Conservation (phyloP, 192 early-diverging fungal genomes). For the Umbelopsis sp. region DNA sequence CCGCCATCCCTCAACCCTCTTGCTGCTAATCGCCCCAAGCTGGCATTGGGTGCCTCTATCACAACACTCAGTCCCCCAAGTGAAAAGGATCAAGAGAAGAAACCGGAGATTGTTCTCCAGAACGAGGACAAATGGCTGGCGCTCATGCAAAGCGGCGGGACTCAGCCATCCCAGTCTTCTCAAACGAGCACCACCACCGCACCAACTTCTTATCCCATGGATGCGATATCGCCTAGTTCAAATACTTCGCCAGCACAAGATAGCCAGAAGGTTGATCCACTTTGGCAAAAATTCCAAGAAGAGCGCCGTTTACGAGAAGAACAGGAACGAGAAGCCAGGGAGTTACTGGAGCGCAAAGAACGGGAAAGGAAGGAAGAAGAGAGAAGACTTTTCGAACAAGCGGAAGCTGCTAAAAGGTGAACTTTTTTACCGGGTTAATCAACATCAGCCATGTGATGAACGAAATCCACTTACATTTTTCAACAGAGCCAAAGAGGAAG, state of each 20-base stretch:
- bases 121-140: slow-evolving; percentile 15
- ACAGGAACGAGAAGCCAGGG: neutral
- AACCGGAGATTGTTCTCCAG: slow-evolving; percentile 10
- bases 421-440: neutral
- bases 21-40: slow-evolving; percentile 29
- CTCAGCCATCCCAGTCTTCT: neutral
- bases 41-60: slow-evolving; percentile 26
- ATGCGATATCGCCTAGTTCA: neutral
- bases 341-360: slow-evolving; percentile 1
- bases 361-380: slow-evolving; percentile 5
- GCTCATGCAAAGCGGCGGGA: neutral
- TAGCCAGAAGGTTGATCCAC: slow-evolving; percentile 6
- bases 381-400: neutral
- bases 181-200: neutral
- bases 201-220: neutral
- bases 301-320: slow-evolving; percentile 11
- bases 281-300: slow-evolving; percentile 19
- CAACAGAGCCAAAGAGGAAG: slow-evolving; percentile 13
- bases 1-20: neutral
- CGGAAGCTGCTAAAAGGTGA: slow-evolving; percentile 12
- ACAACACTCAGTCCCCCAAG: neutral
- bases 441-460: too few relatives aligned
- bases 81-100: slow-evolving; percentile 14
- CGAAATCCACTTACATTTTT: too few relatives aligned
- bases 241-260: slow-evolving; percentile 1